Percentiles rank a stretch among this genome's conserved stretches.
Conservation (phyloP, 495 filamentous ascomycete genomes). For the Evansstolkia leycettana region DNA sequence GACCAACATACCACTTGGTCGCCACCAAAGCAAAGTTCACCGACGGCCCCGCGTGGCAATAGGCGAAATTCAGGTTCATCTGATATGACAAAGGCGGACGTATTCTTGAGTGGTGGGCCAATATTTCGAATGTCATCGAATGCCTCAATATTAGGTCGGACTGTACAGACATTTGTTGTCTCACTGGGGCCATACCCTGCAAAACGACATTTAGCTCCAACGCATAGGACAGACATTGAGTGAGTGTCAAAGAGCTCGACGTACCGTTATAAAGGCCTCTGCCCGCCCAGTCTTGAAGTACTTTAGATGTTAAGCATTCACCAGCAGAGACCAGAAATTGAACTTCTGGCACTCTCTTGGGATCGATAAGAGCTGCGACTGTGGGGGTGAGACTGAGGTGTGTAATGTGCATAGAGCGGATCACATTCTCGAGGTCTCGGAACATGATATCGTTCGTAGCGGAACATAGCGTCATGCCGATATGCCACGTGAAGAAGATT, state of each 20-base stretch:
- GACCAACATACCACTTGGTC: slow-evolving; percentile 46
- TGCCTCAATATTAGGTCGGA: slow-evolving; percentile 32
- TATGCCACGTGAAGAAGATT: slow-evolving; percentile 65
- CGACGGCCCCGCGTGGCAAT: slow-evolving; percentile 54
- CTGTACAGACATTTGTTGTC: slow-evolving; percentile 63
- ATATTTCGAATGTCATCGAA: slow-evolving; percentile 44
- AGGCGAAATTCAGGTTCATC: slow-evolving; percentile 23
- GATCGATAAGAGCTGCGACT: slow-evolving; percentile 54
- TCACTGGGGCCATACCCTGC: slow-evolving; percentile 58
- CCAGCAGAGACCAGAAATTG: slow-evolving; percentile 58
- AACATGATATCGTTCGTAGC: slow-evolving; percentile 52
- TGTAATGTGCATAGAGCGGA: slow-evolving; percentile 47
- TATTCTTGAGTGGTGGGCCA: slow-evolving; percentile 55
- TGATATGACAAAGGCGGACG: slow-evolving; percentile 53
- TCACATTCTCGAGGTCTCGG: slow-evolving; percentile 45
- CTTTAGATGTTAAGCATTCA: slow-evolving; percentile 54
- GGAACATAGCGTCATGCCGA: slow-evolving; percentile 61
- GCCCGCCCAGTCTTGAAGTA: slow-evolving; percentile 54
- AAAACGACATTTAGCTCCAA: not conserved
- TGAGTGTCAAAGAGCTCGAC: slow-evolving; percentile 2
- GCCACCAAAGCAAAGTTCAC: slow-evolving; percentile 77
- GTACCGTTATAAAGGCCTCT: slow-evolving; percentile 54
- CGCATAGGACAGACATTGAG: too few relatives aligned
- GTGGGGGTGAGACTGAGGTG: slow-evolving; percentile 72
- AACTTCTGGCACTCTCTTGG: slow-evolving; percentile 49